Base-by-base conservation (phyloP, 2,329 filamentous ascomycete genomes). In the Cordyceps militaris region DNA sequence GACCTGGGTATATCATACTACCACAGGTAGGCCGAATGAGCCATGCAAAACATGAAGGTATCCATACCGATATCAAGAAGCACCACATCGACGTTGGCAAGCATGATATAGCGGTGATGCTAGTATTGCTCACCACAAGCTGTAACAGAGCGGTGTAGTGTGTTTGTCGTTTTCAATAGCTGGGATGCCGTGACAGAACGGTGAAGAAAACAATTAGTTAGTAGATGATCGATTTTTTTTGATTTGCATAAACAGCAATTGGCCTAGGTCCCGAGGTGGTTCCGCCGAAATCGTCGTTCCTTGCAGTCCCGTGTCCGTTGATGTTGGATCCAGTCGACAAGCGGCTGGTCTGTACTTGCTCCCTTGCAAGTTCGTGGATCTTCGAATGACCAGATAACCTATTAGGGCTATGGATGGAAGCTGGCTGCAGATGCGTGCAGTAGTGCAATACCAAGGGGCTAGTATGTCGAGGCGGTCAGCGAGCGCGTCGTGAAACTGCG, bases 31-130 rank as follows among this genome's bases (percentile, higher is more conserved):
- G 23, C 16, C n/a, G 47, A 23, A 28, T 48, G 30, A 46, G 43
- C 19, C 26, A 57, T 36, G 47, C 26, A 51, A 51, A 34, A 46
- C 26, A 43, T 40, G 32, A 26, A 38, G 32, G 48, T 44, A 51
- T 55, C 57, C 64, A 54, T 70, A 73, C 71, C 71, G 62, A 73
- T 73, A 47, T 73, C 71, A 49, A 73, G 71, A 28, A 73, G 61
- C 30, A 73, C 58, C 24, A 72, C 63, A 52, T 71, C 67, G 56
- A 66, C 67, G 34, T 66, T 62, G 47, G 62, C 63, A 43, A 71
- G 65, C 52, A 63, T 66, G 57, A 62, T 36, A 58, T 54, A 54
- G 52, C 58, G 46, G 19, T 28, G 24, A 30, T 21, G n/a, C 36
- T 23, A 56, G 34, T 23, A 48, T 48, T 48, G 43, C n/a, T 40